These are phyloP conservation scores for Zalerion maritima DNA, from an alignment of 495 filamentous ascomycete species.

Conservation along the genomic window DNA sequence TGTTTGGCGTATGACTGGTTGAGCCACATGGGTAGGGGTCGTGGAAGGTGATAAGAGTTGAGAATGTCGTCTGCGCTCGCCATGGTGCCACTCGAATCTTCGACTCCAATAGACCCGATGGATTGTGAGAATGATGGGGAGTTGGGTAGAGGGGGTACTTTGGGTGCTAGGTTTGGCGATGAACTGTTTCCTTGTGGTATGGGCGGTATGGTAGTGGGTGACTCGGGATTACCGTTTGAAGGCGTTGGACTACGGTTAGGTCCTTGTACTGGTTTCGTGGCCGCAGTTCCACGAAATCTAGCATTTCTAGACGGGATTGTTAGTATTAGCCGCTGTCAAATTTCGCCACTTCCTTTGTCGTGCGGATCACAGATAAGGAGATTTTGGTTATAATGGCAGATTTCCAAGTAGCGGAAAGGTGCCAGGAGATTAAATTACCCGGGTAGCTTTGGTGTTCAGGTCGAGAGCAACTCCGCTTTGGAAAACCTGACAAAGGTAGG, in stretches of 20 bases:
- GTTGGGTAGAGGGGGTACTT: slow-evolving; percentile 41
- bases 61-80: slow-evolving; percentile 36
- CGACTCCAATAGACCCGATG: slow-evolving; percentile 33
- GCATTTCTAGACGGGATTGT: slow-evolving; percentile 24
- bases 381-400: too few species aligned
- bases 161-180: slow-evolving; percentile 33
- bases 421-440: too few species aligned
- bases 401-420: too few species aligned
- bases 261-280: slow-evolving; percentile 26
- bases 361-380: slow-evolving; percentile 2
- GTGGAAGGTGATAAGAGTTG: slow-evolving; percentile 32
- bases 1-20: slow-evolving; percentile 68
- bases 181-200: slow-evolving; percentile 29
- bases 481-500: too few species aligned
- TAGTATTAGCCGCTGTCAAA: slow-evolving; percentile 8
- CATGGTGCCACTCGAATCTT: slow-evolving; percentile 25
- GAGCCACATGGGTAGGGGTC: slow-evolving; percentile 44
- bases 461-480: too few species aligned
- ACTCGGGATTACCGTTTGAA: slow-evolving; percentile 27
- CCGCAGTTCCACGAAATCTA: slow-evolving; percentile 29
- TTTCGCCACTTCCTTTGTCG: too few species aligned
- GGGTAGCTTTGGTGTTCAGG: too few species aligned
- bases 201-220: slow-evolving; percentile 24
- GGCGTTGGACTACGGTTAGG: slow-evolving; percentile 21
- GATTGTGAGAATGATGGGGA: slow-evolving; percentile 41